These are phyloP conservation scores for Lactifluus subvellereus DNA, from an alignment of 768 basidiomycete species.

Conservation along the genomic window DNA sequence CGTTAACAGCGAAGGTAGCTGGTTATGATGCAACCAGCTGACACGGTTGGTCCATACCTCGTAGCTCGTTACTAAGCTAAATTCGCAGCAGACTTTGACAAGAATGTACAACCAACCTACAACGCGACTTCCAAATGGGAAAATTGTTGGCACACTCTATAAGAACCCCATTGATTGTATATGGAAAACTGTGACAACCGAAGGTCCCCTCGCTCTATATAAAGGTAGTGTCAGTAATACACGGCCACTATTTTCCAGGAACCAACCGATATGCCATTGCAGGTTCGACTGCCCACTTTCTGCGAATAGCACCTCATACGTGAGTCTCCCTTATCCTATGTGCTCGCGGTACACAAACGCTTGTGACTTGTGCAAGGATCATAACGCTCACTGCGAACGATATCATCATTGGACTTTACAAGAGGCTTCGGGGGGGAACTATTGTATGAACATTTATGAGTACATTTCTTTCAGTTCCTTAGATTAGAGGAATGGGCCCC, in stretches of 20 bases:
- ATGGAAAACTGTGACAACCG: conserved; percentile 89
- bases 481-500: background rate
- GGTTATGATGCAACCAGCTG: conserved; percentile 91
- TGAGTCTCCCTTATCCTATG: conserved; percentile 33
- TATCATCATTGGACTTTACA: conserved; percentile 65
- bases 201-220: conserved; percentile 93
- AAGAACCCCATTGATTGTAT: conserved; percentile 92
- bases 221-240: conserved; percentile 51
- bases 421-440: conserved; percentile 30
- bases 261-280: background rate
- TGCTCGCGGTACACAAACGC: background rate
- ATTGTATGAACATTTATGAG: conserved; percentile 10
- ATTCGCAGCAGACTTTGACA: conserved; percentile 60
- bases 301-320: conserved; percentile 92
- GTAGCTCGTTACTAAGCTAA: conserved; percentile 6
- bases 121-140: conserved; percentile 60
- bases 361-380: conserved; percentile 44
- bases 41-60: conserved; percentile 52
- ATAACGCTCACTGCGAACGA: conserved; percentile 89
- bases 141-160: conserved; percentile 69
- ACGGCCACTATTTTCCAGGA: background rate
- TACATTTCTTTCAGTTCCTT: background rate
- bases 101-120: conserved; percentile 97
- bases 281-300: conserved; percentile 92
- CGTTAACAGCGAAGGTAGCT: conserved; percentile 42